Percentiles rank a stretch among this genome's conserved stretches.
phyloP scores from a whole-genome alignment of 1,139 yeast genomes.

The Geotrichum australiense region DNA sequence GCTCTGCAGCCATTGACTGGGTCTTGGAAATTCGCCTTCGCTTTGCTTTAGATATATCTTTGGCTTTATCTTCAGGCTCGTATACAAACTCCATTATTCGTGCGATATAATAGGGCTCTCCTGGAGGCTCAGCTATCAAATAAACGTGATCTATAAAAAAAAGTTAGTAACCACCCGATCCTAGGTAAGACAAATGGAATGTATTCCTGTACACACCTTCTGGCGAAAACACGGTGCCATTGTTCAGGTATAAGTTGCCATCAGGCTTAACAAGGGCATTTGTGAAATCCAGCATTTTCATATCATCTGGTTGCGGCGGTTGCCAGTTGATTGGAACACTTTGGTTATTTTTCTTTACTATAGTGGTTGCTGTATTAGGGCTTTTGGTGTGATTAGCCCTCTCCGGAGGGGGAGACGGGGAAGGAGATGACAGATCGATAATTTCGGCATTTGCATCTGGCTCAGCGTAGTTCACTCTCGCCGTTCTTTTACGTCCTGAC shows the following conservation, averaged over 20 bases:
- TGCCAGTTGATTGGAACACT: constrained; percentile 35
- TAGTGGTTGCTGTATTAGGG: not conserved
- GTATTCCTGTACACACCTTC: constrained; percentile 27
- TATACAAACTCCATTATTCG: constrained; percentile 67
- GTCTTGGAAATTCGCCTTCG: constrained; percentile 4
- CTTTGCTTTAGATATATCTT: not conserved
- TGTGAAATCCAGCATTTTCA: constrained; percentile 35
- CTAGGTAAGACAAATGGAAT: not conserved
- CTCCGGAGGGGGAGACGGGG: not conserved
- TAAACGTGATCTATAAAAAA: constrained; percentile 54
- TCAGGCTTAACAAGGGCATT: constrained; percentile 37
- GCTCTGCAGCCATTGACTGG: constrained; percentile 37
- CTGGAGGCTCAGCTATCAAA: constrained; percentile 88
- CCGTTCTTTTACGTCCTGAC: constrained; percentile 22
- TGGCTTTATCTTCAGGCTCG: constrained; percentile 18
- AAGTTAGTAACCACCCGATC: constrained; percentile 2
- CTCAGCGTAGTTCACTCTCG: constrained; percentile 29
- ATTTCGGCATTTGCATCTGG: not conserved
- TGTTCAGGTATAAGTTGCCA: constrained; percentile 33
- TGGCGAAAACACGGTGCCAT: constrained; percentile 31
- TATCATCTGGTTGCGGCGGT: constrained; percentile 28
- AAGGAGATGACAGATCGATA: constrained; percentile 1
- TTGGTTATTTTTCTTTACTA: constrained; percentile 11
- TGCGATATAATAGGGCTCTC: constrained; percentile 90
- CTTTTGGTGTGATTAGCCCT: not conserved